Conservation (phyloP, 805 yeast genomes). For the Diddensiella santjacobensis region DNA sequence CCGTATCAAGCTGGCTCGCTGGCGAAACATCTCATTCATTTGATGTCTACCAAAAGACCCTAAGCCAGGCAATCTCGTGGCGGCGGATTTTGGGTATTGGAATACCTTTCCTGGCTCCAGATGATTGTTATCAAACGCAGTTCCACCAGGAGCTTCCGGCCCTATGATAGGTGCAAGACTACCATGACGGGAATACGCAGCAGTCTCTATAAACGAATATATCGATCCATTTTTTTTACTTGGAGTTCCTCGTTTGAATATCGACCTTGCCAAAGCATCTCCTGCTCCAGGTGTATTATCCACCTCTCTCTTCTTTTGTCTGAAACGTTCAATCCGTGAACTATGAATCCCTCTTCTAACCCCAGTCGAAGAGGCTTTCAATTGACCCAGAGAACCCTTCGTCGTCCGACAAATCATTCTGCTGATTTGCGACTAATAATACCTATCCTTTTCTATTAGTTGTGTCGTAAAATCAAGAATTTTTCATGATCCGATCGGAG, state of each 20-base stretch:
- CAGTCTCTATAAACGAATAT: slow-evolving; percentile 17
- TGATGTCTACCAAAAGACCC: slow-evolving; percentile 70
- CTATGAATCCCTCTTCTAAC: background rate
- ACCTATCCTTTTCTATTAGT: too few relatives aligned
- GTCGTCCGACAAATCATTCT: background rate
- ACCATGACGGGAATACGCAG: slow-evolving; percentile 16
- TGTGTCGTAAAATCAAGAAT: too few relatives aligned
- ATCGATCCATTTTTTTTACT: slow-evolving; percentile 19
- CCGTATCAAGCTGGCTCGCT: slow-evolving; percentile 59
- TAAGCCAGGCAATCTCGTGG: slow-evolving; percentile 44
- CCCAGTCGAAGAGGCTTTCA: background rate
- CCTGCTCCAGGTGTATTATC: background rate
- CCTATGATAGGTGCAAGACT: slow-evolving; percentile 12
- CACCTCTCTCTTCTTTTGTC: slow-evolving; percentile 1
- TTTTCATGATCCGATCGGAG: too few relatives aligned
- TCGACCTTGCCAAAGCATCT: background rate
- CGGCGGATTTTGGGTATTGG: slow-evolving; percentile 41
- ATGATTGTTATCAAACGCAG: slow-evolving; percentile 5
- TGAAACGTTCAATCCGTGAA: background rate
- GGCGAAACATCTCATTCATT: slow-evolving; percentile 58
- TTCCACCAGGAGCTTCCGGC: slow-evolving; percentile 12
- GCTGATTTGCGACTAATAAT: too few relatives aligned
- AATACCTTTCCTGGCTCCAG: slow-evolving; percentile 10
- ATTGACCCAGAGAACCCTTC: background rate
- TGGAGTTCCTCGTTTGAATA: slow-evolving; percentile 26